Evolutionary conservation across 2,329 filamentous ascomycete genomes (phyloP), one percentile per base, ranked within the genome.

Genomic region (Sporothrix phasma): DNA sequence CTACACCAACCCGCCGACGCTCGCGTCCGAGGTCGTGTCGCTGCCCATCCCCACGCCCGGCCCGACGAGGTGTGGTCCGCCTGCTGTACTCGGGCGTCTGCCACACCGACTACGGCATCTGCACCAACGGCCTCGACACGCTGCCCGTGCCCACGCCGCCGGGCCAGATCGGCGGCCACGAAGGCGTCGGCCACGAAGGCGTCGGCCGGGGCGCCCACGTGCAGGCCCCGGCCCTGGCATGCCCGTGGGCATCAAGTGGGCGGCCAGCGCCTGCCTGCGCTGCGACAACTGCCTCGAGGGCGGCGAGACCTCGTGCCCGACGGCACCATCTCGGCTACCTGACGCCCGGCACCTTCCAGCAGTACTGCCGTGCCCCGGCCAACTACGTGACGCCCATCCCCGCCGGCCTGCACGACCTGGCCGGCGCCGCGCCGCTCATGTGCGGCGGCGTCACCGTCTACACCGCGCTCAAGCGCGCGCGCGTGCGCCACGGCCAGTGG

Each of bases 201-300:
- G 22, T 65, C 1, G 64, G 64, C 11, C 64, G 59, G 5, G 64
- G 34, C 22, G 64, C 58, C 2, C 60, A 63, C 24, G n/a, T 29
- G 8, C 63, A 60, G 64, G 26, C 37, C 19, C 24, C 51, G 26
- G 26, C 19, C 24, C 51, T 5, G 64, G 64, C 17, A 49, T 63
- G 51, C 60, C 60, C n/a, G 51, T 65, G n/a, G 64, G 60, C 22
- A 45, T 64, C 17, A 37, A 37, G n/a, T 64, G 43, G 56, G 45
- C 53, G 15, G 56, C 53, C 58, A 37, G 31, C 13, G 58, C 61
- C 45, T 97, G 93, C 81, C 83, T 85, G 70, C 92, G 97, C 77
- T 97, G 93, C 87, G 97, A 97, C 81, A 97, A 97, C 84, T 97
- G 93, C 88, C 93, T 90, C 78, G 97, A 92, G 49, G 93, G 93